These are phyloP conservation scores for Parsonsia alboflavescens DNA, from an alignment of 257 asterid genomes.

Conservation along the genomic window DNA sequence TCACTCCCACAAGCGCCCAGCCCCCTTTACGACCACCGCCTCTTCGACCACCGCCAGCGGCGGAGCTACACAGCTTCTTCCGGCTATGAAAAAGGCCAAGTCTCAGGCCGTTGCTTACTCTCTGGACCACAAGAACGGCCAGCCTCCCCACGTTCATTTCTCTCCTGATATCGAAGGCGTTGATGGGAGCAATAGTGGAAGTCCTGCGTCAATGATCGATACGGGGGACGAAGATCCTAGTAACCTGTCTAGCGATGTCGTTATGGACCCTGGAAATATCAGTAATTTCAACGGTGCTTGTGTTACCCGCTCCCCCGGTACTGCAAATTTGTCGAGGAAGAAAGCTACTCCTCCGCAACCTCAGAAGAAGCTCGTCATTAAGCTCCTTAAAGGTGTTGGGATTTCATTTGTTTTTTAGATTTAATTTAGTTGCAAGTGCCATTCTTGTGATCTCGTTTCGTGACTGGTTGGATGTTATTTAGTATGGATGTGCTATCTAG, in stretches of 20 bases:
- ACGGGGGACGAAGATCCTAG: constrained; percentile 46
- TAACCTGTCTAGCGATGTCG: constrained; percentile 33
- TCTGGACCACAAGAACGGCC: constrained; percentile 46
- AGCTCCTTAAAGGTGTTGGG: constrained; percentile 60
- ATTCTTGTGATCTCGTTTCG: background rate
- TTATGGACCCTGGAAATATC: constrained; percentile 32
- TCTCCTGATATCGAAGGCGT: constrained; percentile 29
- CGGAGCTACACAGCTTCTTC: constrained; percentile 23
- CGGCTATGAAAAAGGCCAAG: constrained; percentile 79
- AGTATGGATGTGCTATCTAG: background rate
- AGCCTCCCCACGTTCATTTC: constrained; percentile 50
- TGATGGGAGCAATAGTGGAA: constrained; percentile 7
- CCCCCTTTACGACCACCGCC: constrained; percentile 24
- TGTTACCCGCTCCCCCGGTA: constrained; percentile 32
- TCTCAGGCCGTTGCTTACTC: constrained; percentile 53
- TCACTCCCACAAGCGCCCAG: constrained; percentile 38
- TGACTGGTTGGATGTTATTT: background rate
- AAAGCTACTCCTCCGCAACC: constrained; percentile 85
- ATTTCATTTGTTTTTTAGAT: background rate
- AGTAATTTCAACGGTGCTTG: constrained; percentile 30
- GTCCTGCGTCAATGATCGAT: constrained; percentile 52
- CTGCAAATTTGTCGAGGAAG: constrained; percentile 70
- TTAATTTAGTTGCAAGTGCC: background rate
- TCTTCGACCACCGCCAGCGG: constrained; percentile 33
- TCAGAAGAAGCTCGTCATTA: constrained; percentile 72